Base-by-base conservation (phyloP, 2,329 filamentous ascomycete species). In the Fusarium chlamydosporum region DNA sequence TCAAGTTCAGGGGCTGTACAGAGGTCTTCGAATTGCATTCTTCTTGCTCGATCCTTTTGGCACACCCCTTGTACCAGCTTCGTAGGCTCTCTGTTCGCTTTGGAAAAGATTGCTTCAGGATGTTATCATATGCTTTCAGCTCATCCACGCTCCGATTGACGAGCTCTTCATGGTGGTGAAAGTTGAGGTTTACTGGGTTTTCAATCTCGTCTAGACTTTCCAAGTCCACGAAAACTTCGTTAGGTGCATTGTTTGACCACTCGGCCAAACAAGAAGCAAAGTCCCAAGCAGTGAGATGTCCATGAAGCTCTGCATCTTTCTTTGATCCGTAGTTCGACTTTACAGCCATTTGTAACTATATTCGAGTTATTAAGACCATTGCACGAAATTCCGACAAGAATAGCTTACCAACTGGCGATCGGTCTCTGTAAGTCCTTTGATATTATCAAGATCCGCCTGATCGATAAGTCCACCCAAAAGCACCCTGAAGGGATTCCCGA, bases 171-270 rank as follows among this genome's bases (percentile, higher is more conserved):
- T 74, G 72, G n/a, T 71, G 68, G 16, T 74, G 72, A n/a, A 71
- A 61, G 41, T 85, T 84, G 5, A 87, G 86, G 35, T 88, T 82
- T 4, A 87, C 87, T 3, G 80, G 76, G 37, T 74, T 80, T 37
- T 81, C 77, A 33, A 82, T 75, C 62, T 81, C 76, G 3, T 76
- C 72, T 41, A 79, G 73, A 53, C 78, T 80, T 55, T 76, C 78
- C 11, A 78, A 75, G 61, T 82, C 80, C 54, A 79, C 73, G 42
- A 78, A 76, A 35, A 80, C 72, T 54, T 76, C 79, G 37, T 76
- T 74, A 13, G 57, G 41, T 3, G 54, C 41, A 7, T 57, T 42
- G 9, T 60, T 55, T 6, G 60, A 65, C 72, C 72, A 74, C 20
- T 61, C 33, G 12, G 56, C 48, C 16, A 74, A 48, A 38, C 70